Conservation (phyloP, 2,329 filamentous ascomycete species). For the Colletotrichum phormii region DNA sequence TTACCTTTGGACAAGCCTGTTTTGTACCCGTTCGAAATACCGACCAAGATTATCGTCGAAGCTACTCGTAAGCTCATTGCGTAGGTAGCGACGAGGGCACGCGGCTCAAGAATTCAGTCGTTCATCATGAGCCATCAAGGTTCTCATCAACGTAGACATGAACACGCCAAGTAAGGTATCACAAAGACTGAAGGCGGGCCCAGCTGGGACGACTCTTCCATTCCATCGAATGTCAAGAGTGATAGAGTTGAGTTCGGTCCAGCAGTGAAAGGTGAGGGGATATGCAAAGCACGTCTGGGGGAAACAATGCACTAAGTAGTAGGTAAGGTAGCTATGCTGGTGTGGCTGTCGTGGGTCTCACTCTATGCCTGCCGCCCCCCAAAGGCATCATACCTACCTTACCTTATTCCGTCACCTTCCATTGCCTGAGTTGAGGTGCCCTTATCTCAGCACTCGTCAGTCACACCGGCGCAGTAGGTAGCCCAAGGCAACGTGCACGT, state of each 20-base stretch:
- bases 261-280: conserved; percentile 2
- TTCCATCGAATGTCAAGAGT: background rate
- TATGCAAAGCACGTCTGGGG: background rate
- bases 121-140: background rate
- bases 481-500: background rate
- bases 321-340: conserved; percentile 5
- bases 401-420: background rate
- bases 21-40: background rate
- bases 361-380: background rate
- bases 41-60: no score
- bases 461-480: background rate
- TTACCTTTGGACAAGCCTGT: background rate
- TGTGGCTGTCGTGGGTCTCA: conserved; percentile 28
- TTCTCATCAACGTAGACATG: background rate
- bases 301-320: conserved; percentile 2
- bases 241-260: background rate
- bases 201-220: background rate
- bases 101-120: background rate
- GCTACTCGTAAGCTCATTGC: no score
- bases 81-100: background rate
- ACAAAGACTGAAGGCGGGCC: background rate
- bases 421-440: background rate
- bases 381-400: background rate
- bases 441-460: background rate
- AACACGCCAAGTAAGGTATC: background rate